Base-by-base conservation (phyloP, 164 flowering plant genomes). In the Sextonia rubra region DNA sequence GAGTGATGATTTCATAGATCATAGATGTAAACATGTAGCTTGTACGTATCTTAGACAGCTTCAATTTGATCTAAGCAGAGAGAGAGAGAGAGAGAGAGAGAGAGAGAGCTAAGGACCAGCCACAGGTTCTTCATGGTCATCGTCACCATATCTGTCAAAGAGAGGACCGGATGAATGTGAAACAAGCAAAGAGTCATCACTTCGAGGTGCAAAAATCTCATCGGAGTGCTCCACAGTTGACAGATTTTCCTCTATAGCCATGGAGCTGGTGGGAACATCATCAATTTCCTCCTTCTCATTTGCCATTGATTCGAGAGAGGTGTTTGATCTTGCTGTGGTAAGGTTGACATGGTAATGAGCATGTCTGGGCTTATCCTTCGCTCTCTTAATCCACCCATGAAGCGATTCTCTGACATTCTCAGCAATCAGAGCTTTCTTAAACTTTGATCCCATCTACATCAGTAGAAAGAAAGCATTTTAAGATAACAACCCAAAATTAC, bases 381-480 rank as follows among this genome's bases (percentile, higher is more conserved):
- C 93, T 80, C 91, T 85, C 64, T 74, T 78, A 32, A 72, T 77
- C 97, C 98, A 93, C 55, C 82, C 89, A 63, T 80, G 86, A 17
- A 91, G 87, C 44, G 94, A 89, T 49, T 70, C 70, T 74, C 94
- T 80, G 6, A 93, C 83, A 69, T 76, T 74, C 74, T 93, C 91
- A 14, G 93, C 74, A 22, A 93, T 76, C 18, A 93, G 81, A 11
- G 98, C 70, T 75, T 80, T 91, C 83, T 89, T 90, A 71, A 83
- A 85, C 75, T 71, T 87, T 3, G 94, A 87, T n/a, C 97, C 94
- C 98, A 93, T 91, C 97, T 93, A 61, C 77, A 78, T 15, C 25
- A 62, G 67, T n/a, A 63, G 70, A 48, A 62, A 58, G 58, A 24
- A 64, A 29, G 7, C 9, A 9, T 22, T 32, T 3, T 47, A 47